Percentiles rank a stretch among this genome's conserved stretches.
Evolutionary conservation across 192 early-diverging fungal genomes (phyloP).

Genomic region (Entomortierella chlamydospora): DNA sequence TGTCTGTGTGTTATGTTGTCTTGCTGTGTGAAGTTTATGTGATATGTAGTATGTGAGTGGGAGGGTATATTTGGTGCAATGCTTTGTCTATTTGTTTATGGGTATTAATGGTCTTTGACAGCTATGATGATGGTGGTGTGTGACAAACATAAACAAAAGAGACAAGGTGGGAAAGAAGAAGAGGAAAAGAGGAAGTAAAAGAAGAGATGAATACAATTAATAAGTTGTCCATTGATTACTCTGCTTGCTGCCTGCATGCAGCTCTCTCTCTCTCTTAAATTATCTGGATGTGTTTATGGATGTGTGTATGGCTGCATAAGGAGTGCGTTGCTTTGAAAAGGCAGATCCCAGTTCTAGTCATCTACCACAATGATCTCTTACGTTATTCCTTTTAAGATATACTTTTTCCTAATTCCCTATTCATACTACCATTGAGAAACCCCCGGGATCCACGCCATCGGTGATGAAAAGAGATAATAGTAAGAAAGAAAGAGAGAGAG

Average conservation of each 20-base stretch:
- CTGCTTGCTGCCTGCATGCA: no score
- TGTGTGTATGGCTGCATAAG: not conserved
- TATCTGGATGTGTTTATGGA: not conserved
- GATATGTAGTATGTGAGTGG: no score
- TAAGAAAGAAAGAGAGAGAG: no score
- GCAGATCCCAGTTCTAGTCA: not conserved
- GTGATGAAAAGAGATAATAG: not conserved
- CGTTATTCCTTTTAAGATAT: not conserved
- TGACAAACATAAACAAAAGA: not conserved
- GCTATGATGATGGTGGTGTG: not conserved
- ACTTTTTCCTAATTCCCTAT: no score
- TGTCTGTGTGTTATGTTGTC: not conserved
- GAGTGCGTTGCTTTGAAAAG: not conserved
- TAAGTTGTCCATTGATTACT: no score
- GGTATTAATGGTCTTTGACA: not conserved
- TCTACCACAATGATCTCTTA: slow-evolving; percentile 3
- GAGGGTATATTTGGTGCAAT: no score
- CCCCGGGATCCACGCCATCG: no score
- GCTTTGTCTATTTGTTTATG: no score
- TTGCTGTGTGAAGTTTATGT: no score
- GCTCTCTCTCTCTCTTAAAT: no score
- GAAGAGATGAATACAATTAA: not conserved
- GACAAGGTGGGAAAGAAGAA: not conserved
- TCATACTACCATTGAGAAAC: no score
- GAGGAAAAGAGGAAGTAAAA: not conserved